Evolutionary conservation across 345 rosid species (phyloP), one percentile per base, ranked within the genome.

Genomic region (Bruguiera sexangula): DNA sequence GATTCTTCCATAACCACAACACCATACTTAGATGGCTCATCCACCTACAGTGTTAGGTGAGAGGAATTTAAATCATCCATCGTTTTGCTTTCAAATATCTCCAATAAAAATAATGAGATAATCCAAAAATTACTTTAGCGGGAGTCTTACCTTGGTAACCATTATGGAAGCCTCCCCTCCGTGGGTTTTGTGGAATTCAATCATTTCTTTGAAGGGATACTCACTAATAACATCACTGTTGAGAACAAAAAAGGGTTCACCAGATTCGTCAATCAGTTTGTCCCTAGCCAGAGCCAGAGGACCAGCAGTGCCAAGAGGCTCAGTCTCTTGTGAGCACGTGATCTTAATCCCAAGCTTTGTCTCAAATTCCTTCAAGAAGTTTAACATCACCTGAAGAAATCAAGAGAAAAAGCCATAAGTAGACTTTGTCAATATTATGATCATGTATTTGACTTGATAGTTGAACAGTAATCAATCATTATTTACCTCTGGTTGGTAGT

Each of bases 101-200:
- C 50, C 50, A 3, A 15, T 43, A 19, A 43, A 18, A 43, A 43
- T 15, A 43, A 43, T 3, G 3, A 43, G 16, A 43, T 43, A 0
- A 39, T 13, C 50, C 18, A 43, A 13, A 43, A 43, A 43, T 15
- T 43, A 43, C 19, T 43, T 43, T 3, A 43, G 19, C 19, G 3
- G 50, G 50, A 52, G 13, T 15, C 52, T 76, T 79, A 90, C 98
- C 97, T 93, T 89, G 48, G 98, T 93, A 15, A 93, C 98, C 97
- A 93, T 86, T 10, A 93, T 93, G 73, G 98, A 93, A 50, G 98
- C 98, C 76, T 93, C 98, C 56, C 96, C 96, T 58, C 97, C 97
- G 58, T 93, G 98, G 76, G 79, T 60, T 73, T 84, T 84, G 72
- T 93, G 98, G 75, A 93, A 93, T 68, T 80, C 88, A 31, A 93